Base-by-base conservation (phyloP, 257 asterid species). In the Solanum infundibuliforme region DNA sequence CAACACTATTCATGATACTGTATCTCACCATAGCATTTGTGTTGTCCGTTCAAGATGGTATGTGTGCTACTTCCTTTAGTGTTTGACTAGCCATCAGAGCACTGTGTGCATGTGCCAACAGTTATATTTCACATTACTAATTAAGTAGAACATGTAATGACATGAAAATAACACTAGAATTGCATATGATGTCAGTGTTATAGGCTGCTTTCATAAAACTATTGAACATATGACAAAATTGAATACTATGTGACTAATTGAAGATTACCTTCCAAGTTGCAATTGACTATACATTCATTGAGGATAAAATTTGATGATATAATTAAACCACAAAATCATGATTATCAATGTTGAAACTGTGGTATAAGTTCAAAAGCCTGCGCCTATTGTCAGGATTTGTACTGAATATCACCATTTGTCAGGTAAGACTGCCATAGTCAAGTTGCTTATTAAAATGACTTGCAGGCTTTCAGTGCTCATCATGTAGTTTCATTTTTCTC, bases 11-110 rank as follows among this genome's bases (percentile, higher is more conserved):
- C 90, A 96, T 96, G 87, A 87, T 94, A 83, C 91, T 95, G 38
- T 96, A 95, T 91, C 93, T 96, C 29, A 86, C 92, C 71, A 87
- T 93, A 35, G 98, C 94, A 85, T 91, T 94, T 76, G 90, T 89
- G 2, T 92, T 96, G 69, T 87, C 99, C 32, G 93, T 96, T 87
- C 92, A 94, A 92, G 98, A 96, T 87, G 99, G 99, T 95, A 94
- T 25, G 83, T 8, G 20, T 3, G 85, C 13, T 83, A 66, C 76
- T 41, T 90, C 29, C 83, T 11, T 55, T 79, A 36, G 52, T 83
- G 12, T 31, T 43, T 73, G 43, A 72, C 87, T 38, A 48, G 85
- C 85, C 41, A 48, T 29, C 38, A 29, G 69, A 82, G n/a, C 23
- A 23, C 34, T 46, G 66, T 41, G 58, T 29, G 81, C 83, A 72